A percentile compares a stretch with the other conserved stretches of the same genome.
phyloP scores from a whole-genome alignment of 2,329 filamentous ascomycete species.

The Leptographium galeiforme region DNA sequence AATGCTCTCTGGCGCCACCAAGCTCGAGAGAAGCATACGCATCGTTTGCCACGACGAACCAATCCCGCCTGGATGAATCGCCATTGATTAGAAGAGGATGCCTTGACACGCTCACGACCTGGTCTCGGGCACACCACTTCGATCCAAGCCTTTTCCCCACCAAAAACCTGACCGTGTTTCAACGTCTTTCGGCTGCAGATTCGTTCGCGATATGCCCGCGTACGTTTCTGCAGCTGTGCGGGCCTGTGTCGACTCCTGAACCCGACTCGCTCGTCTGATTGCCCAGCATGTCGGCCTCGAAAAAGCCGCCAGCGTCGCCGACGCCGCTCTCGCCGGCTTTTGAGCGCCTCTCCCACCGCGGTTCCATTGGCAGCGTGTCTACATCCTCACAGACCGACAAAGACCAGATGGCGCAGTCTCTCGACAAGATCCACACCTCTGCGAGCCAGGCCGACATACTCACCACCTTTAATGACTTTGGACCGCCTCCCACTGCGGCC shows the following conservation, averaged over 20 bases:
- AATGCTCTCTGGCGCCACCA: background rate
- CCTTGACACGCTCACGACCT: background rate
- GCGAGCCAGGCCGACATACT: constrained; percentile 75
- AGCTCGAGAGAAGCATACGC: background rate
- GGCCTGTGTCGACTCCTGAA: background rate
- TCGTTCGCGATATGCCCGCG: background rate
- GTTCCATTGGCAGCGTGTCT: constrained; percentile 29
- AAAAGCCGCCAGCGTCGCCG: constrained; percentile 15
- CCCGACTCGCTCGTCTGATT: background rate
- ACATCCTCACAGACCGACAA: constrained; percentile 46
- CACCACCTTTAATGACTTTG: constrained; percentile 91
- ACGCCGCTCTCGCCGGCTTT: constrained; percentile 16
- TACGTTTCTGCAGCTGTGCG: background rate
- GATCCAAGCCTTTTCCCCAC: background rate
- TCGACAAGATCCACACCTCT: constrained; percentile 78
- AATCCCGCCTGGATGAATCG: background rate
- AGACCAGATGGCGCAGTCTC: constrained; percentile 60
- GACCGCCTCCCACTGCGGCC: constrained; percentile 46
- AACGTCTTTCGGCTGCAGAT: too few species aligned
- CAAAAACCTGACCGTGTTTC: too few species aligned
- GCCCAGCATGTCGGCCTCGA: constrained; percentile 3
- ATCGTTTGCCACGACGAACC: background rate
- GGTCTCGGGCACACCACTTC: background rate
- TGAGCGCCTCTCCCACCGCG: constrained; percentile 22
- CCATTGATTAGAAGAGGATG: background rate